Conservation (phyloP, 2,329 filamentous ascomycete species). For the Pseudogymnoascus sp. region DNA sequence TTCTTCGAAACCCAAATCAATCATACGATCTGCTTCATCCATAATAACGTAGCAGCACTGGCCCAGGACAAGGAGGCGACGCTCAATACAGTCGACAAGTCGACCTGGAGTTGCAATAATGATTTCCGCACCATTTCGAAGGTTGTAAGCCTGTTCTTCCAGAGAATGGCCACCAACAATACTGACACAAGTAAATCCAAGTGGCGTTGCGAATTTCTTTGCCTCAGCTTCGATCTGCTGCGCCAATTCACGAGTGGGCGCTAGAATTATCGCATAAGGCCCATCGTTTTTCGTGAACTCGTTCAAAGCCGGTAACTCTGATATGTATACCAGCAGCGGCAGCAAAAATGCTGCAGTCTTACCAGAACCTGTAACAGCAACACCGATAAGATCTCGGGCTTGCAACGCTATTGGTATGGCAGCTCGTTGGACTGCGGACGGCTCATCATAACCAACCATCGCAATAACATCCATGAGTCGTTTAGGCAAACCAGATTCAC, state of each 20-base stretch:
- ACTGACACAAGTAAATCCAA: conserved; percentile 91
- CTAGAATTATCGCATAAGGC: conserved; percentile 93
- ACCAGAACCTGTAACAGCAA: conserved; percentile 95
- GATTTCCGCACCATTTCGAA: conserved; percentile 91
- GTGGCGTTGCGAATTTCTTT: conserved; percentile 79
- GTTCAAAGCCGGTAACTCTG: conserved; percentile 75
- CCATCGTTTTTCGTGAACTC: conserved; percentile 88
- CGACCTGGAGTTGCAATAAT: conserved; percentile 98
- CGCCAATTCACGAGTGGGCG: conserved; percentile 91
- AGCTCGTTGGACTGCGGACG: conserved; percentile 84
- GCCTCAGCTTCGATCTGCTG: conserved; percentile 96
- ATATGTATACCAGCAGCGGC: conserved; percentile 89
- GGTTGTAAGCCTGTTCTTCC: conserved; percentile 85
- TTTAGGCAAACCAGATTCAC: conserved; percentile 73
- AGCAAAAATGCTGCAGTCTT: conserved; percentile 95
- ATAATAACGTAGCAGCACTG: conserved; percentile 99
- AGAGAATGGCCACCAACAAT: conserved; percentile 96
- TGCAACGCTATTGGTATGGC: conserved; percentile 93
- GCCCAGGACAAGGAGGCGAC: conserved; percentile 81
- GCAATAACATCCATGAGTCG: conserved; percentile 75
- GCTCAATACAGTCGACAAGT: conserved; percentile 93
- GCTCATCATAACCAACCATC: conserved; percentile 83
- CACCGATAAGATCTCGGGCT: conserved; percentile 91
- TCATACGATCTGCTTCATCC: conserved; percentile 99
- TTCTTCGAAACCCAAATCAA: conserved; percentile 96